Base-by-base conservation (phyloP, 78 protist species). In the Dictyostelium purpureum region DNA sequence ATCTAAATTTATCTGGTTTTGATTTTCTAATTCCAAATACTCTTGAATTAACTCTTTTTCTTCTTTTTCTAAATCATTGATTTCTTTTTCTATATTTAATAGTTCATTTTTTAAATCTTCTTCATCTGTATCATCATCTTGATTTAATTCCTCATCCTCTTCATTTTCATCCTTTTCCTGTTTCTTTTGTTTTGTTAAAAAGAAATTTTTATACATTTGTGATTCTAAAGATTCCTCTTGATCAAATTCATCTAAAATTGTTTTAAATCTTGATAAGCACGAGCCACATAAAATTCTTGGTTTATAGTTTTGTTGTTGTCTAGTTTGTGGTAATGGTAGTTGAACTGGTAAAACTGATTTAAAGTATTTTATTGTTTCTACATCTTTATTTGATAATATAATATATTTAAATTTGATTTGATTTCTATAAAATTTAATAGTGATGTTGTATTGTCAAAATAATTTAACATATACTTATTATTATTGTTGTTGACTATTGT, bases 21-120 rank as follows among this genome's bases (percentile, higher is more conserved):
- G 65, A 18, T 59, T 73, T 28, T 73, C 75, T 14, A 73, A 45
- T 45, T 40, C 35, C 11, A 59, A 45, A 47, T 85, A 74, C 33
- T 85, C 92, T 37, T 85, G 52, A 45, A 85, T 70, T 42, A 85
- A 47, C 61, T 85, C 76, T 14, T 56, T 42, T 54, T 85, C 82
- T 35, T 43, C 57, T 33, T 73, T 6, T 56, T 85, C 92, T 9
- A 61, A 19, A 43, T 73, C 66, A 18, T 40, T 18, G 31, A 82
- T 47, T 70, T 82, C 73, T 37, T 33, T 51, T 24, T 82, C 90
- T 1, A 79, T 3, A 12, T 57, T 61, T 77, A 40, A 56, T 38
- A 77, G 40, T 28, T 77, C 51, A n/a, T 56, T 38, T 26, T 37
- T 24, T 33, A 56, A n/a, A 56, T 38, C 33, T 49, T 79, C 21